These are phyloP conservation scores for Porpolomopsis calyptriformis DNA, from an alignment of 768 basidiomycete species.

Conservation along the genomic window DNA sequence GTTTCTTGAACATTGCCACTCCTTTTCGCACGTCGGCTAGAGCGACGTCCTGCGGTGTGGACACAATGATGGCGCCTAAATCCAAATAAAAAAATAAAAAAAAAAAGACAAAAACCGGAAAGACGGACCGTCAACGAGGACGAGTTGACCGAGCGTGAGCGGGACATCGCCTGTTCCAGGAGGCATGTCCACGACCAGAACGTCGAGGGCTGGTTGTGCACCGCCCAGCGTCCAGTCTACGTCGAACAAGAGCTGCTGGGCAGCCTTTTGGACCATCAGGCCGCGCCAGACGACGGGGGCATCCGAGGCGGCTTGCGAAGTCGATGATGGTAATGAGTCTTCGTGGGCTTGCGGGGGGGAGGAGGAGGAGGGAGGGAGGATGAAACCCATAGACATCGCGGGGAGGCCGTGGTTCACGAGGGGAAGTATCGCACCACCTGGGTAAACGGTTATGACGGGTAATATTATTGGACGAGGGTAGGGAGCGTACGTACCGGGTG, in stretches of 20 bases:
- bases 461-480: background rate
- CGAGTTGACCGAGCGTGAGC: constrained; percentile 81
- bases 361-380: constrained; percentile 50
- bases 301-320: constrained; percentile 54
- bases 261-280: constrained; percentile 96
- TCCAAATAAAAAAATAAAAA: background rate
- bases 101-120: constrained; percentile 4
- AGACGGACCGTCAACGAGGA: constrained; percentile 72
- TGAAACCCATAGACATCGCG: constrained; percentile 97
- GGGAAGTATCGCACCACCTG: constrained; percentile 66
- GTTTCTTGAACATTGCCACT: constrained; percentile 83
- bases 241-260: constrained; percentile 91
- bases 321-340: no score
- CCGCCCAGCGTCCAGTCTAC: constrained; percentile 67
- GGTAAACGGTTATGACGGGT: constrained; percentile 4
- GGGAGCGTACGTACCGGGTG: constrained; percentile 37
- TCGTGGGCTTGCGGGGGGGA: constrained; percentile 49
- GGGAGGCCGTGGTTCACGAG: constrained; percentile 81
- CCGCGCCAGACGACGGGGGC: constrained; percentile 91
- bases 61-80: constrained; percentile 83
- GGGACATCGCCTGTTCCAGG: constrained; percentile 97
- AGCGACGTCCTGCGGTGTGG: constrained; percentile 92
- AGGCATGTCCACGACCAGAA: constrained; percentile 91
- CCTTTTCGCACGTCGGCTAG: constrained; percentile 88
- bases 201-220: constrained; percentile 51